Percentiles rank a stretch among this genome's conserved stretches.
These are phyloP conservation scores for Teunomyces funiuensis DNA, from an alignment of 805 yeast species.

Conservation along the genomic window DNA sequence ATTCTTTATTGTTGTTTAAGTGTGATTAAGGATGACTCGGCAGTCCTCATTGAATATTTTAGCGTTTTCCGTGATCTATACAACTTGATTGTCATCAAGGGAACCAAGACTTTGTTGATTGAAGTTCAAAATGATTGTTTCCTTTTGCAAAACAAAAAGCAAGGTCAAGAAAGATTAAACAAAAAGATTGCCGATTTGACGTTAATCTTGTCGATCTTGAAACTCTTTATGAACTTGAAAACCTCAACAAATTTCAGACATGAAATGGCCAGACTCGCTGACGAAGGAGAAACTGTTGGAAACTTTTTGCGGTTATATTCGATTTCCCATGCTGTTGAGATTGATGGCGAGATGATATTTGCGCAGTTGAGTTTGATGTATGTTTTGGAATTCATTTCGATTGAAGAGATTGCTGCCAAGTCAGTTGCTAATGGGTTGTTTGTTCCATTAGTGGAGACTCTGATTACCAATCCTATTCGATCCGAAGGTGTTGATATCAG, in stretches of 20 bases:
- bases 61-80: slow-evolving; percentile 57
- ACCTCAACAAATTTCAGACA: slow-evolving; percentile 48
- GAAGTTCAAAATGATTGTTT: slow-evolving; percentile 59
- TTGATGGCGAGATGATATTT: slow-evolving; percentile 63
- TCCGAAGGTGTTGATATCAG: slow-evolving; percentile 60
- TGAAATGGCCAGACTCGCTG: slow-evolving; percentile 52
- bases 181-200: slow-evolving; percentile 65
- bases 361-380: slow-evolving; percentile 72
- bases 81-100: slow-evolving; percentile 62
- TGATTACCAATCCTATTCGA: slow-evolving; percentile 65
- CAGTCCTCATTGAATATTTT: slow-evolving; percentile 45
- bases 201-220: slow-evolving; percentile 62
- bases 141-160: slow-evolving; percentile 34
- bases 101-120: slow-evolving; percentile 58
- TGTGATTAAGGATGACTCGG: slow-evolving; percentile 40
- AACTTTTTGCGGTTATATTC: slow-evolving; percentile 66
- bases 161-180: slow-evolving; percentile 34
- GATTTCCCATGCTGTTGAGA: slow-evolving; percentile 58
- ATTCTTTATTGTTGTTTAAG: slow-evolving; percentile 51
- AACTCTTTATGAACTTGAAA: slow-evolving; percentile 51
- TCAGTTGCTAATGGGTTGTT: slow-evolving; percentile 62
- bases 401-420: slow-evolving; percentile 63
- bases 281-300: slow-evolving; percentile 59
- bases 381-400: slow-evolving; percentile 64
- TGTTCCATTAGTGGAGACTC: slow-evolving; percentile 70